Evolutionary conservation across 1,284 basidiomycete genomes (phyloP).

Genomic region (Laetiporus sulphureus): DNA sequence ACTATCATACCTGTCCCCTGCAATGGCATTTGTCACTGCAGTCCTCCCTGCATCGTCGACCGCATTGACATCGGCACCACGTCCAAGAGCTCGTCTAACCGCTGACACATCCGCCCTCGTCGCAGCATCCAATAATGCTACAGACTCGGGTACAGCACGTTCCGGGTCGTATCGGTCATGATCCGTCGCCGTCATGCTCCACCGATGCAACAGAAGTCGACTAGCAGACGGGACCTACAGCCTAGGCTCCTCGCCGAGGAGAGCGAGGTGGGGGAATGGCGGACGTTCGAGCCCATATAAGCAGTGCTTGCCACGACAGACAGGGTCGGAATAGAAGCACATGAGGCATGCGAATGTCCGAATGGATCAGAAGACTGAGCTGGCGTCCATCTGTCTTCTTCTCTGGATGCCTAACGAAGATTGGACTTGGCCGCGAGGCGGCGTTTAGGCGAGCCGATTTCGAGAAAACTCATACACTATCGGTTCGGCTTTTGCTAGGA

Average conservation of each 20-base stretch:
- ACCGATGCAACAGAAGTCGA: slow-evolving; percentile 1
- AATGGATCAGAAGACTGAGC: slow-evolving; percentile 7
- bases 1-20: slow-evolving; percentile 63
- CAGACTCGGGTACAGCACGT: slow-evolving; percentile 12
- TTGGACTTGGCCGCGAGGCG: slow-evolving; percentile 17
- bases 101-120: slow-evolving; percentile 47
- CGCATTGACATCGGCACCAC: slow-evolving; percentile 62
- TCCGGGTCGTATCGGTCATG: slow-evolving; percentile 10
- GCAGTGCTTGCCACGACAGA: slow-evolving; percentile 1
- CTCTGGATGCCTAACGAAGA: slow-evolving; percentile 11
- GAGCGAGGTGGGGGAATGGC: slow-evolving; percentile 3
- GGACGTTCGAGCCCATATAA: slow-evolving; percentile 7
- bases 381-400: slow-evolving; percentile 2
- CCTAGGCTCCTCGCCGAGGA: slow-evolving; percentile 1
- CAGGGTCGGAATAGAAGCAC: slow-evolving; percentile 2
- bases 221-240: slow-evolving; percentile 3
- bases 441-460: slow-evolving; percentile 12
- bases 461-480: too few species aligned
- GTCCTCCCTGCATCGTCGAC: slow-evolving; percentile 53
- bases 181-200: slow-evolving; percentile 12
- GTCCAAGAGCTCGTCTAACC: slow-evolving; percentile 43
- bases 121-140: slow-evolving; percentile 45
- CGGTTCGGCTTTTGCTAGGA: too few species aligned
- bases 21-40: slow-evolving; percentile 57
- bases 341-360: slow-evolving; percentile 6